Conservation (phyloP, 2,329 filamentous ascomycete genomes). For the Ophiostoma quercus region DNA sequence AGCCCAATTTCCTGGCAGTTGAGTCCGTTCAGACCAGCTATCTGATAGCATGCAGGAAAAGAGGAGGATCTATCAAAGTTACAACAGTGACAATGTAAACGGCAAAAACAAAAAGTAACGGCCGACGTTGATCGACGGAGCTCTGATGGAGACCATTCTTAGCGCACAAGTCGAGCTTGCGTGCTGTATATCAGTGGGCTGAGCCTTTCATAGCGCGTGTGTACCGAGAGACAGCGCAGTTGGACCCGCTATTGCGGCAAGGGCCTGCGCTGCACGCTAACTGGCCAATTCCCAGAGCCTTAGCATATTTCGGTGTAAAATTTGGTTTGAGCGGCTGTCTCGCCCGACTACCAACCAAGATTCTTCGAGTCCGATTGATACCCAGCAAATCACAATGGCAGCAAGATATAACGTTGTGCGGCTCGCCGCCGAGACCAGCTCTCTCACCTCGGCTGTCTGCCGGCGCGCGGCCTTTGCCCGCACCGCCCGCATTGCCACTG, state of each 20-base stretch:
- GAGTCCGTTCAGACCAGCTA: neutral
- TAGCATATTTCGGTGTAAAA: neutral
- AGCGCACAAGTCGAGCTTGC: conserved; percentile 7
- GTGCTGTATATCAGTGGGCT: neutral
- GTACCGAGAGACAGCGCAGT: neutral
- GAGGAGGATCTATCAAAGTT: neutral
- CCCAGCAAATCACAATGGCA: conserved; percentile 12
- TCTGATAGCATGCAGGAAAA: neutral
- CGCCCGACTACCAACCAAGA: neutral
- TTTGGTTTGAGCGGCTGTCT: neutral
- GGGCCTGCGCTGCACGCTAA: conserved; percentile 18
- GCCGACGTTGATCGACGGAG: neutral
- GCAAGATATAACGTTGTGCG: conserved; percentile 13
- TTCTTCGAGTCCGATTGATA: neutral
- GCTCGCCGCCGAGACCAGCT: conserved; percentile 10
- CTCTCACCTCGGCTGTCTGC: neutral
- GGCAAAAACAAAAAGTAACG: neutral
- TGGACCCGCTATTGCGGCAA: conserved; percentile 20
- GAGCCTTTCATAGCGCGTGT: neutral
- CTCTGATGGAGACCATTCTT: neutral
- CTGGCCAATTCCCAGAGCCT: conserved; percentile 24
- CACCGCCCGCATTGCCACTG: neutral
- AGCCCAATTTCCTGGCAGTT: neutral
- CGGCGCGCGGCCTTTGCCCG: neutral
- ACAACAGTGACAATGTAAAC: neutral